These are phyloP conservation scores for Penicillium hesseltinei DNA, from an alignment of 2,329 filamentous ascomycete species.

Conservation along the genomic window DNA sequence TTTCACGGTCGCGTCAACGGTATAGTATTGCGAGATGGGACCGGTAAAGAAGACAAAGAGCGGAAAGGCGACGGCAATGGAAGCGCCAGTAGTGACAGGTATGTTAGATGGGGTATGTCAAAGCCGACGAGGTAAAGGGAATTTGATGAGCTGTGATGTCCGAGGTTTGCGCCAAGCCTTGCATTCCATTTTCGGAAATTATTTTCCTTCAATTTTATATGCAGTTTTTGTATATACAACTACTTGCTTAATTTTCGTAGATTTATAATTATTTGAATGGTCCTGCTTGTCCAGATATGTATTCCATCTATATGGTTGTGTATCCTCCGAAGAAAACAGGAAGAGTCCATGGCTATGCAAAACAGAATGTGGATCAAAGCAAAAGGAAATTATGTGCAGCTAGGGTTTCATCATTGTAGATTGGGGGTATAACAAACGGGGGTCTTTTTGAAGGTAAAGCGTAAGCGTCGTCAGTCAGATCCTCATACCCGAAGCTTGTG, in stretches of 20 bases:
- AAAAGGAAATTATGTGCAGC: slow-evolving; percentile 24
- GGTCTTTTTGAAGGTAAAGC: slow-evolving; percentile 16
- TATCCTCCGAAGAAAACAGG: slow-evolving; percentile 15
- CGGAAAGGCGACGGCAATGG: slow-evolving; percentile 1
- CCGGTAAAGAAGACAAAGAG: background rate
- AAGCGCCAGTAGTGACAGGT: background rate
- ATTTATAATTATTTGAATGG: background rate
- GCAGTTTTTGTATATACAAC: background rate
- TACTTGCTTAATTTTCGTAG: background rate
- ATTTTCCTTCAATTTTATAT: slow-evolving; percentile 5
- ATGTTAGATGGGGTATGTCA: background rate
- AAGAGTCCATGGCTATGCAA: slow-evolving; percentile 22
- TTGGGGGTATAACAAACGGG: slow-evolving; percentile 26
- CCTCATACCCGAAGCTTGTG: slow-evolving; percentile 11
- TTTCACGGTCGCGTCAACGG: background rate
- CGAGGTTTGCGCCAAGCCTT: slow-evolving; percentile 26
- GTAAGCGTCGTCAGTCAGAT: slow-evolving; percentile 21
- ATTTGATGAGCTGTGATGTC: slow-evolving; percentile 13
- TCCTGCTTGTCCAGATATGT: slow-evolving; percentile 9
- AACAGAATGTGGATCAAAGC: slow-evolving; percentile 17
- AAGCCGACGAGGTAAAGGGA: background rate
- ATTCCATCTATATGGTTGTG: slow-evolving; percentile 21
- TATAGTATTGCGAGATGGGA: background rate
- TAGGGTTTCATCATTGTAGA: slow-evolving; percentile 21
- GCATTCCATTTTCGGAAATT: slow-evolving; percentile 21